These are phyloP conservation scores for Ceriops tagal DNA, from an alignment of 345 rosid genomes.

Conservation along the genomic window DNA sequence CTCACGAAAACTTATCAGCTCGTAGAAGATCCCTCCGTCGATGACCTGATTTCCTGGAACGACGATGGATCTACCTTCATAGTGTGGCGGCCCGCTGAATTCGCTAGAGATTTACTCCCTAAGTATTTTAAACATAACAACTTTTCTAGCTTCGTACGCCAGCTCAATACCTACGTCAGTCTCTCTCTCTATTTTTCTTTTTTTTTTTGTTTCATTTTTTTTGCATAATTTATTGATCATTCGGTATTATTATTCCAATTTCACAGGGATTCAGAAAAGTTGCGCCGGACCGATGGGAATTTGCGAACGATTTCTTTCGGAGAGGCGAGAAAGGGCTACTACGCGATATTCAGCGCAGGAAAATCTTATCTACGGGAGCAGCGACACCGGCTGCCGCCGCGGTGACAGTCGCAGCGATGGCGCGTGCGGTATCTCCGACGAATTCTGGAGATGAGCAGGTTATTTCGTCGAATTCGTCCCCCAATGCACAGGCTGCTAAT, in stretches of 20 bases:
- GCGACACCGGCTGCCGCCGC: conserved; percentile 11
- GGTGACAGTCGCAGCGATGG: conserved; percentile 13
- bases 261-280: conserved; percentile 75
- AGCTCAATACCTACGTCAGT: conserved; percentile 84
- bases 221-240: background rate
- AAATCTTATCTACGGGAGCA: conserved; percentile 25
- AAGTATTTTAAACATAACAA: conserved; percentile 81
- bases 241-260: background rate
- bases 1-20: conserved; percentile 73
- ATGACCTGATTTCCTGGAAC: conserved; percentile 87
- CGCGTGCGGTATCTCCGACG: conserved; percentile 29
- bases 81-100: conserved; percentile 82
- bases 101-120: conserved; percentile 87
- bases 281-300: conserved; percentile 95
- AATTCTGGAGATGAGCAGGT: conserved; percentile 36
- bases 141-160: conserved; percentile 93
- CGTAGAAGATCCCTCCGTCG: conserved; percentile 60
- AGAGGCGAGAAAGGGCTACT: conserved; percentile 68
- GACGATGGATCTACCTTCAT: conserved; percentile 79
- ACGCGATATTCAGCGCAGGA: conserved; percentile 80
- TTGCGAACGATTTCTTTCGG: conserved; percentile 68
- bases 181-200: background rate
- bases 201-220: background rate
- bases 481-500: conserved; percentile 1
- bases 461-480: conserved; percentile 18